These are phyloP conservation scores for Solanum pimpinellifolium DNA, from an alignment of 257 asterid species.

Conservation along the genomic window DNA sequence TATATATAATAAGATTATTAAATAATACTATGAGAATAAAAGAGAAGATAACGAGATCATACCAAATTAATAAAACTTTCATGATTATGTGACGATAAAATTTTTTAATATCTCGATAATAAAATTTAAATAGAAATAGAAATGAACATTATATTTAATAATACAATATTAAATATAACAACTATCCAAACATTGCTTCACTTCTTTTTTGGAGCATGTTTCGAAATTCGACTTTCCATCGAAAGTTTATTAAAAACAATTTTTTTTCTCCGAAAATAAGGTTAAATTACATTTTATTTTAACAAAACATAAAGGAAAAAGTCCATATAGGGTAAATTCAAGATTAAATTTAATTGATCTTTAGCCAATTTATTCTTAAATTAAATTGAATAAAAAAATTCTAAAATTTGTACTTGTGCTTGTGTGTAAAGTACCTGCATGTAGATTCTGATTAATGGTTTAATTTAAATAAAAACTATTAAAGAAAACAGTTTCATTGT, in stretches of 20 bases:
- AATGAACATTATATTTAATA: not conserved
- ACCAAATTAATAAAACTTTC: not conserved
- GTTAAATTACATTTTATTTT: not conserved
- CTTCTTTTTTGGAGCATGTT: not conserved
- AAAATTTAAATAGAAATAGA: no score
- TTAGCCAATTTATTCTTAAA: not conserved
- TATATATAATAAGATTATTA: no score
- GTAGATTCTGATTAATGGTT: slow-evolving; percentile 6
- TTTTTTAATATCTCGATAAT: no score
- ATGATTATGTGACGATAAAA: not conserved
- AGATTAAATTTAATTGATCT: no score
- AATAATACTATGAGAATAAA: no score
- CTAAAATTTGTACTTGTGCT: slow-evolving; percentile 3
- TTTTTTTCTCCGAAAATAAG: no score
- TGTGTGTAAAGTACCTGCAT: slow-evolving; percentile 8
- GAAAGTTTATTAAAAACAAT: no score
- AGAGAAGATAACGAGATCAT: not conserved
- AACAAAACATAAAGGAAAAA: not conserved
- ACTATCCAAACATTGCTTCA: not conserved
- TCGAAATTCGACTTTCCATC: not conserved
- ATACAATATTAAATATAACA: not conserved
- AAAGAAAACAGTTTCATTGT: slow-evolving; percentile 26
- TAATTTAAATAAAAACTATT: not conserved
- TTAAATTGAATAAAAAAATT: not conserved
- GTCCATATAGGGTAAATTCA: no score